Percentiles rank a stretch among this genome's conserved stretches.
Conservation (phyloP, 306 rosid genomes). For the Medicago ruthenica region DNA sequence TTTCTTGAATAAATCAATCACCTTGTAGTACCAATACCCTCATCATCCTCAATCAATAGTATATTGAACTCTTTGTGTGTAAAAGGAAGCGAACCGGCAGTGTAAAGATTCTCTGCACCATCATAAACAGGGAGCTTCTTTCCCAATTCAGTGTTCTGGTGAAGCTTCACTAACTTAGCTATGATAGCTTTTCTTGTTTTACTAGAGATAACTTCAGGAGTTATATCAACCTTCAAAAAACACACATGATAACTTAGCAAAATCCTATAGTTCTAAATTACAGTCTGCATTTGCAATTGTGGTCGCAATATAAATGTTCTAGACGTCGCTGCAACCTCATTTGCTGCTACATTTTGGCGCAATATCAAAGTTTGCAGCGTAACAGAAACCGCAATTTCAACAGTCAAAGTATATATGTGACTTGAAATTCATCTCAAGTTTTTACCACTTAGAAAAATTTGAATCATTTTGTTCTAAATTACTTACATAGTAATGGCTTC, state of each 20-base stretch:
- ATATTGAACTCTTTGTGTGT: constrained; percentile 46
- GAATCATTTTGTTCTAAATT: constrained; percentile 7
- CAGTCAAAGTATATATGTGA: too few relatives aligned
- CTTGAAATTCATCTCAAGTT: too few relatives aligned
- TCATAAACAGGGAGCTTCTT: constrained; percentile 56
- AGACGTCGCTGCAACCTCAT: background rate
- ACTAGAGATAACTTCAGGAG: constrained; percentile 51
- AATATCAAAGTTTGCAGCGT: background rate
- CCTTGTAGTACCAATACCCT: constrained; percentile 39
- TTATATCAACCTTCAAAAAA: constrained; percentile 51
- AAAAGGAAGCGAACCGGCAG: constrained; percentile 62
- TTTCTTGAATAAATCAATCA: constrained; percentile 30
- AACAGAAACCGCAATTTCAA: background rate
- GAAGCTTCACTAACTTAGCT: constrained; percentile 53
- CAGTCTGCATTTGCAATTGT: background rate
- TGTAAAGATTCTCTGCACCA: constrained; percentile 56
- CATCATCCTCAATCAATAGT: constrained; percentile 42
- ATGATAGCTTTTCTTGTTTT: constrained; percentile 52
- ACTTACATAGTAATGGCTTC: constrained; percentile 60
- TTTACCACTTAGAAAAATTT: background rate
- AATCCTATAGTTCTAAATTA: background rate
- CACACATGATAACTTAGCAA: constrained; percentile 21
- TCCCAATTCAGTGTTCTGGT: constrained; percentile 47
- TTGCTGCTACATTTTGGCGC: background rate
- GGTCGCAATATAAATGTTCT: background rate